Base-by-base conservation (phyloP, 257 asterid genomes). In the Solanum habrochaites region DNA sequence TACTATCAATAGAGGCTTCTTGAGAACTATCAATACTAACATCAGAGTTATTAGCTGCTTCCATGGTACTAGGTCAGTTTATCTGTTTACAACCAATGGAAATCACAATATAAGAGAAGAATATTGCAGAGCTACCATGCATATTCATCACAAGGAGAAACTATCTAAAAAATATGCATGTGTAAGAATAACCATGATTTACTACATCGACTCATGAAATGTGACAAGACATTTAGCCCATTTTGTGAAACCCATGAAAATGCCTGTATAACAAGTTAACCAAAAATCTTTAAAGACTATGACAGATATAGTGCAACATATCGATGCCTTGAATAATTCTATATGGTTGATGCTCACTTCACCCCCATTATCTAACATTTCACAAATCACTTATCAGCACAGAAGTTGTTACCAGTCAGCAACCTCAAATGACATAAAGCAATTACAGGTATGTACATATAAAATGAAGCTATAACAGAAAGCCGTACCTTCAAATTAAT, bases 11-110 rank as follows among this genome's bases (percentile, higher is more conserved):
- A 80, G 80, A 71, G 74, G 43, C 21, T 31, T 14, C 16, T 29
- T 69, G 75, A 69, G 75, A 31, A 69, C 47, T 18, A 40, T 43
- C 42, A 80, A 32, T 29, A 80, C 18, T 47, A 80, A 80, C 67
- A 45, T 45, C 84, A 78, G 81, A 78, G 74, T 66, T 37, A n/a
- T 66, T 87, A 42, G 89, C 32, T 64, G 75, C 85, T 88, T 87
- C 91, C 88, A 88, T 86, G 29, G 85, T 81, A 81, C 69, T 29
- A 49, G 43, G 85, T 80, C 40, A 80, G 20, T 80, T 47, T 81
- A 81, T 81, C 85, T 81, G 85, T 47, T 47, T 49, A 29, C 69
- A 81, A 2, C 20, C 85, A 49, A 49, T 1, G 69, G 85, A 49
- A 81, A 49, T 3, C 69, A 29, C 66, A 29, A 29, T 80, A 67